Base-by-base conservation (phyloP, 345 rosid genomes). In the Boechera divaricarpa region DNA sequence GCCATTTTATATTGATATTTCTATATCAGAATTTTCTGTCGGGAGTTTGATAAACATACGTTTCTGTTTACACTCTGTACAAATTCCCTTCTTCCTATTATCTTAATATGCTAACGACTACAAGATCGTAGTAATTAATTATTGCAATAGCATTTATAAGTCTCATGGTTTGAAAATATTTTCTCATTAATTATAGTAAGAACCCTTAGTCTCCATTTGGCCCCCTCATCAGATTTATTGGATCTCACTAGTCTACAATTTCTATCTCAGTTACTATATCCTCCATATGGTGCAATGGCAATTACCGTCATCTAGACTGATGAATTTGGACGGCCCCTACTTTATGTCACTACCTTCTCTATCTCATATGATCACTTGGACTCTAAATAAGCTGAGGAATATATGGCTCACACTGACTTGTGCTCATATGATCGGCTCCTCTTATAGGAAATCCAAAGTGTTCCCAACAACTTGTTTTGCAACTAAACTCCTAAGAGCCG, bases 21-120 rank as follows among this genome's bases (percentile, higher is more conserved):
- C 56, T 33, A 64, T 8, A 9, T 69, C 38, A 29, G 10, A 38
- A 47, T 47, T 9, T 39, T 36, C 55, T 21, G 69, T 39, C 4
- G 32, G 69, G 62, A 63, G 35, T 53, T 52, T 52, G 32, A 73
- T 73, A 52, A 28, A 38, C 42, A n/a, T 33, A 41, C 42, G 45
- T 47, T 47, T 52, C 36, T 62, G 69, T 72, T 72, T 62, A 72
- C 69, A 69, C 63, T 39, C 28, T 3, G 6, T 21, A 35, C 11
- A 38, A 15, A 38, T 15, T 2, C 8, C n/a, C 2, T 47, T 68
- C 24, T 21, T 5, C 61, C 8, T 57, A 29, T 6, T 11, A 11
- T 41, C 29, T 15, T 16, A 56, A 29, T 42, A 31, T 12, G 56
- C 35, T 42, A 31, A 49, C 45, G 10, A 45, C 24, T 58, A 12